Percentiles rank a stretch among this genome's conserved stretches.
These are phyloP conservation scores for Cladosporium sp. DNA, from an alignment of 2,329 filamentous ascomycete genomes.

Conservation along the genomic window DNA sequence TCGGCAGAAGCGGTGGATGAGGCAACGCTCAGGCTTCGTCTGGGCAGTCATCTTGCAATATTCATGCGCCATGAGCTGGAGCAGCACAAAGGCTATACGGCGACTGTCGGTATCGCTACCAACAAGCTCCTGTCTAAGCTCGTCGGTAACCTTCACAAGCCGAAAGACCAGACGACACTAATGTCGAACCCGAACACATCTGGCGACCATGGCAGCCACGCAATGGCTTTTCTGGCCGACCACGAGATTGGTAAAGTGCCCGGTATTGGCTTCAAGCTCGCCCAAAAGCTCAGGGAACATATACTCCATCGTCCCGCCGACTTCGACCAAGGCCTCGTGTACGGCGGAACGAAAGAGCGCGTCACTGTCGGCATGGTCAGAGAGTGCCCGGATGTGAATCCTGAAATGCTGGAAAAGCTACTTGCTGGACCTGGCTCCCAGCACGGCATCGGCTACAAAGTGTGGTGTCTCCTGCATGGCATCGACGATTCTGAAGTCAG, in stretches of 20 bases:
- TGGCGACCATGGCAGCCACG: constrained; percentile 37
- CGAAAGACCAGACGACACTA: constrained; percentile 78
- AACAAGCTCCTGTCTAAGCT: constrained; percentile 84
- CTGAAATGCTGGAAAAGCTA: constrained; percentile 60
- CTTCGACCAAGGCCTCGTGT: constrained; percentile 40
- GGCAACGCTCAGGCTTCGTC: constrained; percentile 52
- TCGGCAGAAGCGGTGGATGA: constrained; percentile 14
- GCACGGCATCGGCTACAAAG: constrained; percentile 61
- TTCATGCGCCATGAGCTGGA: constrained; percentile 69
- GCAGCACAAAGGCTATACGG: constrained; percentile 72
- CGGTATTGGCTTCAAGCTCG: constrained; percentile 76
- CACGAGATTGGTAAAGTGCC: constrained; percentile 76
- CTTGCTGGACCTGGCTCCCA: constrained; percentile 64
- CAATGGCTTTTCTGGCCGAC: constrained; percentile 64
- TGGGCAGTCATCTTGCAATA: constrained; percentile 75
- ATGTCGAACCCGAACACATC: constrained; percentile 49
- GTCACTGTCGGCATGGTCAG: constrained; percentile 64
- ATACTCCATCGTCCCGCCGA: constrained; percentile 45
- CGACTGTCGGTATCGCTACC: constrained; percentile 79
- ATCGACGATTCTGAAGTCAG: constrained; percentile 70
- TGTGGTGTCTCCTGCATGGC: constrained; percentile 77
- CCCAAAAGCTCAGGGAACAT: constrained; percentile 59
- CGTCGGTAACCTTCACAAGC: constrained; percentile 77
- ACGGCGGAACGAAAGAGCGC: constrained; percentile 46
- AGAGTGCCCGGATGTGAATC: constrained; percentile 54